Evolutionary conservation across 768 basidiomycete species (phyloP).

Genomic region (Daedaleopsis nitida): DNA sequence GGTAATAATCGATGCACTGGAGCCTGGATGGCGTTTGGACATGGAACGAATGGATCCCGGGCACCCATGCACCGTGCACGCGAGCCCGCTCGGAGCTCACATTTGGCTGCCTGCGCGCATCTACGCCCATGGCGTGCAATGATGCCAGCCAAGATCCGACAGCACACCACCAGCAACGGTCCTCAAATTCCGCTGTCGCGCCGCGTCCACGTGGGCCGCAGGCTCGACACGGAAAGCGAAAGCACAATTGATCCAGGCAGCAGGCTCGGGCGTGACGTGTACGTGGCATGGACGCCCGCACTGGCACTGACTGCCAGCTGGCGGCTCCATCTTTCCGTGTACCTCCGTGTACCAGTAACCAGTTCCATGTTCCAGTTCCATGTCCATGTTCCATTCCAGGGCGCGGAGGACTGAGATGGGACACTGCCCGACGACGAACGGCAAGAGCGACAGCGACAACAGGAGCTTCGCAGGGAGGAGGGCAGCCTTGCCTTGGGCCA

Average conservation of each 20-base stretch:
- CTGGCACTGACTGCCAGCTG: not conserved
- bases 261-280: not conserved
- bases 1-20: not conserved
- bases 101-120: not conserved
- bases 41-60: too few relatives aligned
- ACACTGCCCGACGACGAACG: too few relatives aligned
- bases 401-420: not conserved
- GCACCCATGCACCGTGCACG: too few relatives aligned
- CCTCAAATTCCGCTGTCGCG: not conserved
- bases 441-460: not conserved
- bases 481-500: too few relatives aligned
- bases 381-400: slow-evolving; percentile 7
- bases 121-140: not conserved
- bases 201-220: not conserved
- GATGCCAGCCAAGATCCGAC: too few relatives aligned
- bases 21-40: not conserved
- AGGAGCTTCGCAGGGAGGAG: not conserved
- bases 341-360: too few relatives aligned
- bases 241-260: not conserved
- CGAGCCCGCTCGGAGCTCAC: not conserved
- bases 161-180: too few relatives aligned
- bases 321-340: not conserved
- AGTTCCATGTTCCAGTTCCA: too few relatives aligned
- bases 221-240: too few relatives aligned
- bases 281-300: not conserved